Evolutionary conservation across 2,329 filamentous ascomycete species (phyloP).

Genomic region (Penicillium paneum): DNA sequence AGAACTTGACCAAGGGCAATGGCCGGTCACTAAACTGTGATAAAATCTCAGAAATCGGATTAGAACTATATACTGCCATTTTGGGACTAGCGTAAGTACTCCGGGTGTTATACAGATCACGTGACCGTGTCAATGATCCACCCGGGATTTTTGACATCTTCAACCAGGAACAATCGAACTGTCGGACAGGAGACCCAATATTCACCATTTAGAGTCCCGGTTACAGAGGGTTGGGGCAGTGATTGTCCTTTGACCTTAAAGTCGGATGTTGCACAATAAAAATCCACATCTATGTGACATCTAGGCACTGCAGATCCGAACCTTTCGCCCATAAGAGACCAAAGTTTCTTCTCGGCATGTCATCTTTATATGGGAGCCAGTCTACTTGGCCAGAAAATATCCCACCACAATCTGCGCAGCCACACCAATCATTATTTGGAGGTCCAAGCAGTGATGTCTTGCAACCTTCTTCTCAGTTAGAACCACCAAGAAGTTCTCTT

Average conservation of each 20-base stretch:
- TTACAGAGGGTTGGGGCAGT: rapidly evolving
- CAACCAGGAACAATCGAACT: neutral
- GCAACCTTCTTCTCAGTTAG: slow-evolving; percentile 31
- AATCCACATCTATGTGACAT: slow-evolving; percentile 3
- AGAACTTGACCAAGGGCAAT: neutral
- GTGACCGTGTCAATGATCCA: neutral
- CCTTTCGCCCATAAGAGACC: neutral
- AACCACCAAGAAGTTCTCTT: slow-evolving; percentile 23
- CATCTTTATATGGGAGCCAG: slow-evolving; percentile 24
- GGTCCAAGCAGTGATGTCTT: slow-evolving; percentile 25
- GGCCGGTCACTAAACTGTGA: neutral
- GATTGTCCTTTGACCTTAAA: neutral
- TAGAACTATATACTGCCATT: neutral
- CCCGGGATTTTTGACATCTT: slow-evolving; percentile 9
- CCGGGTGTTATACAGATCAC: neutral
- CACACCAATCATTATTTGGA: slow-evolving; percentile 19
- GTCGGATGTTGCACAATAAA: neutral
- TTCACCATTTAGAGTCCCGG: neutral
- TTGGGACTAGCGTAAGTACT: neutral
- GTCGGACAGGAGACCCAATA: neutral
- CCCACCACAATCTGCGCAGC: slow-evolving; percentile 21
- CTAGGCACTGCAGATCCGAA: neutral
- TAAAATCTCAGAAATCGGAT: neutral
- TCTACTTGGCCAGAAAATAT: slow-evolving; percentile 19
- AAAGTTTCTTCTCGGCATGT: slow-evolving; percentile 24